Base-by-base conservation (phyloP, 2,329 filamentous ascomycete species). In the Botrytis fragariae region DNA sequence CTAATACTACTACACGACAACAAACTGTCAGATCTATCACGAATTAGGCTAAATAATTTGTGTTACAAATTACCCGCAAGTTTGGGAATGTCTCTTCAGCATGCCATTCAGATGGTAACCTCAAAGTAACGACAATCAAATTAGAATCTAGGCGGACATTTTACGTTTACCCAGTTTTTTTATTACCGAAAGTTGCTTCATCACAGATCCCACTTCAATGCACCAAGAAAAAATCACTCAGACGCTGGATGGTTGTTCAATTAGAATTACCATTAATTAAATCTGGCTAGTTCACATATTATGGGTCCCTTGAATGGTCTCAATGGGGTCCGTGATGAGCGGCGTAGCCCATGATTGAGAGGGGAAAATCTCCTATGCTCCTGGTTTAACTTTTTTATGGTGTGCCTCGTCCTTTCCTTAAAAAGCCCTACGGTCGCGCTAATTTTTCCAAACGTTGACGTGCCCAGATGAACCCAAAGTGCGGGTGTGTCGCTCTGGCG, bases 391-490 rank as follows among this genome's bases (percentile, higher is more conserved):
- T 35, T 60, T 35, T 37, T 37, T 20, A 32, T 65, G 71, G 71
- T 72, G 44, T 72, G 71, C 71, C 71, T 72, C 62, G 51, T 48
- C 71, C 22, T 67, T 51, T 67, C 51, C 42, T 61, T 64, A 72
- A 63, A 69, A 61, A 69, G 71, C 71, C 71, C 63, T 69, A 69
- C 63, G 63, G 54, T 69, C 71, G 71, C 71, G 71, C 71, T 72
- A 72, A 69, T 45, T 25, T 69, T 69, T 57, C 35, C 48, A 45
- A 69, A 61, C 71, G 71, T 72, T 69, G 71, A 72, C 71, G 5
- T 83, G 77, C 35, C 64, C 84, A 76, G 8, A 82, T 82, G 48
- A 69, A 35, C 82, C 83, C 1, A 84, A 77, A 9, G 82, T 18
- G 82, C 82, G 65, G 72, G 65, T 69, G 45, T 63, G 59, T 70